A percentile compares a stretch with the other conserved stretches of the same genome.
Conservation (phyloP, 1,139 yeast genomes). For the Kazachstania sp. region DNA sequence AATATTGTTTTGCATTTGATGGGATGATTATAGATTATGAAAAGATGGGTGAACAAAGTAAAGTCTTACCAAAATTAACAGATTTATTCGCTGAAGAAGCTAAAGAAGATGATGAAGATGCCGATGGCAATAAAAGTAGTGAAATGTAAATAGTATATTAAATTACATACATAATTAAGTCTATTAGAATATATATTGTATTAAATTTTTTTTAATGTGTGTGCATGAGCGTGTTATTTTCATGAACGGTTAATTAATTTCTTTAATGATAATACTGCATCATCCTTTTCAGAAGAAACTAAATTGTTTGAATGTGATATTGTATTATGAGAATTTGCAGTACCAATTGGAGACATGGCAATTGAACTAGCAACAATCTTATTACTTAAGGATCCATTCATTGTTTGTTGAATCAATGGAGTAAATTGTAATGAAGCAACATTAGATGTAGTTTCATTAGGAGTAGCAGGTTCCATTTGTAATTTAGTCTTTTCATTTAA, state of each 20-base stretch:
- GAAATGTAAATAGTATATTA: not conserved
- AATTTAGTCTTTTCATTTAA: not conserved
- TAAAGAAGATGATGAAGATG: slow-evolving; percentile 15
- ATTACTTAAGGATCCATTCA: slow-evolving; percentile 24
- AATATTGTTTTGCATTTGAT: slow-evolving; percentile 50
- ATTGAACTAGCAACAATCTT: slow-evolving; percentile 11
- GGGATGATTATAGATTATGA: slow-evolving; percentile 44
- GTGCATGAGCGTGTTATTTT: too few species aligned
- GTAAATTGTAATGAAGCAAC: slow-evolving; percentile 16
- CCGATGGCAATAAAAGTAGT: not conserved
- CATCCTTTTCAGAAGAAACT: slow-evolving; percentile 14
- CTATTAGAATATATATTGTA: slow-evolving; percentile 1
- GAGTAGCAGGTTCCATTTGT: slow-evolving; percentile 16
- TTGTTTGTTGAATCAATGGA: slow-evolving; percentile 26
- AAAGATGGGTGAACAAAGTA: slow-evolving; percentile 35
- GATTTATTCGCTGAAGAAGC: slow-evolving; percentile 28
- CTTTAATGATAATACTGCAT: slow-evolving; percentile 26
- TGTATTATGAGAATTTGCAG: too few species aligned
- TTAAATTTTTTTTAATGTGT: too few species aligned
- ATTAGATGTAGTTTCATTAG: slow-evolving; percentile 7
- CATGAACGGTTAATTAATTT: slow-evolving; percentile 30
- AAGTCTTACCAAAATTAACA: slow-evolving; percentile 23
- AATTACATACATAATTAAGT: not conserved
- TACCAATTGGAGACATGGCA: slow-evolving; percentile 5
- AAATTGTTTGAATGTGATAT: not conserved